Conservation (phyloP, 2,329 filamentous ascomycete genomes). For the Knoxdaviesia capensis region DNA sequence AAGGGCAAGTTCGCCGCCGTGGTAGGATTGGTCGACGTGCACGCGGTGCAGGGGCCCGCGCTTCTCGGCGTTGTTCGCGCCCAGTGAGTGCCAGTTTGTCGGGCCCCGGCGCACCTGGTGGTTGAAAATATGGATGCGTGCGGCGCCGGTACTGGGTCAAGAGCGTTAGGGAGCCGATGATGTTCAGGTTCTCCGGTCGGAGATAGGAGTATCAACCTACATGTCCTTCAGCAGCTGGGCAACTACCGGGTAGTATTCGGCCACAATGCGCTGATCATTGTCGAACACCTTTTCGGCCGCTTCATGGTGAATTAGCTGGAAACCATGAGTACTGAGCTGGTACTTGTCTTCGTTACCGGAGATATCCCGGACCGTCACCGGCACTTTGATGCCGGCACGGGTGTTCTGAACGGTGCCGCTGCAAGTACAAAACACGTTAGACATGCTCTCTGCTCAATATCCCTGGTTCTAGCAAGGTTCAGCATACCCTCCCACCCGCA, state of each 20-base stretch:
- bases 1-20: slow-evolving; percentile 13
- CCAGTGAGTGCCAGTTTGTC: slow-evolving; percentile 43
- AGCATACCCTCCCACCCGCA: too few relatives aligned
- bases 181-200: slow-evolving; percentile 9
- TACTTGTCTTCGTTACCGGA: slow-evolving; percentile 18
- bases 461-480: too few relatives aligned
- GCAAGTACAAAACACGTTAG: too few relatives aligned
- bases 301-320: slow-evolving; percentile 15
- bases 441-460: too few relatives aligned
- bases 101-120: slow-evolving; percentile 43
- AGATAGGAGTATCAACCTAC: not conserved
- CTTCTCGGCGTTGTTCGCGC: slow-evolving; percentile 29
- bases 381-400: not conserved
- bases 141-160: slow-evolving; percentile 31
- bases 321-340: slow-evolving; percentile 20
- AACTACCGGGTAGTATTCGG: slow-evolving; percentile 53
- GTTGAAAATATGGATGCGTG: slow-evolving; percentile 47
- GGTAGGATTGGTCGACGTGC: slow-evolving; percentile 32
- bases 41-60: slow-evolving; percentile 20
- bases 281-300: slow-evolving; percentile 14
- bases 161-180: slow-evolving; percentile 7
- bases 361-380: slow-evolving; percentile 13
- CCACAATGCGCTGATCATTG: slow-evolving; percentile 38
- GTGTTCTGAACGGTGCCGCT: slow-evolving; percentile 1
- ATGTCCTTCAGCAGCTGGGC: slow-evolving; percentile 41